Percentiles rank a stretch among this genome's conserved stretches.
phyloP scores from a whole-genome alignment of 495 filamentous ascomycete genomes.

The Podospora bellae-mahoneyi region DNA sequence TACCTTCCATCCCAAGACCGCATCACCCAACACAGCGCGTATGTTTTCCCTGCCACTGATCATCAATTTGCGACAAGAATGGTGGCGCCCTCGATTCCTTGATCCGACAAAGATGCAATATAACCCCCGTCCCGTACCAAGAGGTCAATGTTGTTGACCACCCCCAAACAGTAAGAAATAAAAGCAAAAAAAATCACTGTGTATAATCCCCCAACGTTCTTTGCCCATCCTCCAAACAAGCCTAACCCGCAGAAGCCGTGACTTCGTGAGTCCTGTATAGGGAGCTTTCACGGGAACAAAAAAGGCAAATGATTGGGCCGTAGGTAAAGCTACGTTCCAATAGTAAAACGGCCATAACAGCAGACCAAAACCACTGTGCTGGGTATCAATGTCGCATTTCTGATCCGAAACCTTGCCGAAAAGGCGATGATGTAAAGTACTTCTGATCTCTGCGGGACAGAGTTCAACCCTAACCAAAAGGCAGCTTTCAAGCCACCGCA shows the following conservation, averaged over 20 bases:
- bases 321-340: neutral
- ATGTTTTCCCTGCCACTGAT: neutral
- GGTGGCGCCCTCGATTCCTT: neutral
- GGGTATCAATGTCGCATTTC: constrained; percentile 1
- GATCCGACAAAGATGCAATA: neutral
- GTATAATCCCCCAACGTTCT: neutral
- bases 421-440: neutral
- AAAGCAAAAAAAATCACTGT: neutral
- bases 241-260: neutral
- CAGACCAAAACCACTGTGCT: neutral
- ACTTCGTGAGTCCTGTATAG: neutral
- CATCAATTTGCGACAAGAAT: neutral
- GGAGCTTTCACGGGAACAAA: neutral
- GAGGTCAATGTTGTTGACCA: neutral
- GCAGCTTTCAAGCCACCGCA: neutral
- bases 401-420: neutral
- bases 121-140: neutral
- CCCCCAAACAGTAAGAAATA: neutral
- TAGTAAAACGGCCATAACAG: neutral
- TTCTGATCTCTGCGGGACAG: neutral
- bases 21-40: no score
- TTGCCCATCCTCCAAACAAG: neutral
- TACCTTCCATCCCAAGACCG: neutral
- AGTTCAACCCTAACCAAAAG: neutral
- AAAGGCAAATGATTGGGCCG: neutral